These are phyloP conservation scores for Collybiopsis confluens DNA, from an alignment of 768 basidiomycete genomes.

Conservation along the genomic window DNA sequence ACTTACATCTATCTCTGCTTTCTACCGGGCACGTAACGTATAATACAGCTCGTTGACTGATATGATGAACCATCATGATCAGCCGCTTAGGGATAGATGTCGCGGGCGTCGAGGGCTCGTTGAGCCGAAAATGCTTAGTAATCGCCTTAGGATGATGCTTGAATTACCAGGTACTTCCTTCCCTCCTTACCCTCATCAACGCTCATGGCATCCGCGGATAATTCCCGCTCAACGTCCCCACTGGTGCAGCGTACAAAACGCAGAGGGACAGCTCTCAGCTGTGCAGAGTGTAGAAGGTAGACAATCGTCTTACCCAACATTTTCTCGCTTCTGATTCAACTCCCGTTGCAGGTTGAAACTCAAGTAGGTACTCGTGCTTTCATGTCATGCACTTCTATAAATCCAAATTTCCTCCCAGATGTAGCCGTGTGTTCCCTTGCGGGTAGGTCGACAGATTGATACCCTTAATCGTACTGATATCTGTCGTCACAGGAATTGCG, in stretches of 20 bases:
- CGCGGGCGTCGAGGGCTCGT: too few species aligned
- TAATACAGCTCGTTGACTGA: too few species aligned
- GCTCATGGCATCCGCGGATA: slow-evolving; percentile 14
- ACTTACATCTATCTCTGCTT: too few species aligned
- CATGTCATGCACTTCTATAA: slow-evolving; percentile 11
- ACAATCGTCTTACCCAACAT: slow-evolving; percentile 10
- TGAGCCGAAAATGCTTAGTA: too few species aligned
- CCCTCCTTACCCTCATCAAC: slow-evolving; percentile 19
- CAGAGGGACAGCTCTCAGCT: slow-evolving; percentile 53
- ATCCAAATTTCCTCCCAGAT: not conserved
- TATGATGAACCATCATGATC: too few species aligned
- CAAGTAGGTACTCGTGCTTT: slow-evolving; percentile 27
- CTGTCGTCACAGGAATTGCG: slow-evolving; percentile 40
- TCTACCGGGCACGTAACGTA: too few species aligned
- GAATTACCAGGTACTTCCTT: slow-evolving; percentile 6
- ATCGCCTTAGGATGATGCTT: too few species aligned
- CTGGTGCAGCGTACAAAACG: slow-evolving; percentile 43
- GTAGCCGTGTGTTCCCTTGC: slow-evolving; percentile 56
- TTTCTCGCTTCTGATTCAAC: slow-evolving; percentile 11
- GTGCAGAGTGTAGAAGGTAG: slow-evolving; percentile 69
- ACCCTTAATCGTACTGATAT: slow-evolving; percentile 2
- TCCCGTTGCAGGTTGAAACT: slow-evolving; percentile 51
- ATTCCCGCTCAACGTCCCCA: slow-evolving; percentile 18
- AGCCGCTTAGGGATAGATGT: too few species aligned
- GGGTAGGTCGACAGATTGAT: slow-evolving; percentile 32